Evolutionary conservation across 2,329 filamentous ascomycete genomes (phyloP).

Genomic region (Talaromyces sp.): DNA sequence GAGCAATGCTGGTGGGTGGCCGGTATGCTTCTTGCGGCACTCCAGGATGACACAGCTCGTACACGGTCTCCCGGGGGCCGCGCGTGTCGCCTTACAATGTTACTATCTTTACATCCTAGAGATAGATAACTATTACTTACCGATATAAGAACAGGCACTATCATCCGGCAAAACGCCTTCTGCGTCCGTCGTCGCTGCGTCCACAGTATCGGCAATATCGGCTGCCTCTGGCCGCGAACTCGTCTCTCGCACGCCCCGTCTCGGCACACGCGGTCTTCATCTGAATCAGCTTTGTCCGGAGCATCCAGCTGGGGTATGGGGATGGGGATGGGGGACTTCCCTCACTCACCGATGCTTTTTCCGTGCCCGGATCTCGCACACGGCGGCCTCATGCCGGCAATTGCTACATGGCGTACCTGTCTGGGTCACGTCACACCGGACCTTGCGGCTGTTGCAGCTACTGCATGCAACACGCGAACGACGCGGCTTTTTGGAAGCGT

Average conservation of each 20-base stretch:
- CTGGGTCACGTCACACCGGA: constrained; percentile 89
- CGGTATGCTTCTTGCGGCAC: constrained; percentile 1
- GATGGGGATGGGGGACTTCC: constrained; percentile 15
- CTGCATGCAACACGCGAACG: constrained; percentile 88
- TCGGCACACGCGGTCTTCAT: constrained; percentile 36
- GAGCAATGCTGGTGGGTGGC: neutral
- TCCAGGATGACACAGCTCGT: constrained; percentile 4
- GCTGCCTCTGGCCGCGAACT: neutral
- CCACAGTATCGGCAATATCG: neutral
- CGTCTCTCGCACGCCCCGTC: constrained; percentile 5
- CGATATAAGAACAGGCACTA: neutral
- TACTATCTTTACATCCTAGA: neutral
- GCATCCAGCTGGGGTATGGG: neutral
- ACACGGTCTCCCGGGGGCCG: constrained; percentile 4
- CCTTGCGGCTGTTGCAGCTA: constrained; percentile 81
- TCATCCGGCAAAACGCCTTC: constrained; percentile 1
- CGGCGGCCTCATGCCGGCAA: constrained; percentile 57
- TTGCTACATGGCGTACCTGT: constrained; percentile 79
- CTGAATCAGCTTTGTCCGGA: neutral
- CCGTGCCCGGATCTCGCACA: constrained; percentile 52
- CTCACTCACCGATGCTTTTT: constrained; percentile 71
- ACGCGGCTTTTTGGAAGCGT: constrained; percentile 1
- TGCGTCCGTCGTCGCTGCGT: neutral
- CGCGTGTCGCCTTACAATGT: neutral
- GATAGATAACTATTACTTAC: neutral